Percentiles rank a stretch among this genome's conserved stretches.
phyloP scores from a whole-genome alignment of 1,284 basidiomycete species.

The Cryptococcus sp. region DNA sequence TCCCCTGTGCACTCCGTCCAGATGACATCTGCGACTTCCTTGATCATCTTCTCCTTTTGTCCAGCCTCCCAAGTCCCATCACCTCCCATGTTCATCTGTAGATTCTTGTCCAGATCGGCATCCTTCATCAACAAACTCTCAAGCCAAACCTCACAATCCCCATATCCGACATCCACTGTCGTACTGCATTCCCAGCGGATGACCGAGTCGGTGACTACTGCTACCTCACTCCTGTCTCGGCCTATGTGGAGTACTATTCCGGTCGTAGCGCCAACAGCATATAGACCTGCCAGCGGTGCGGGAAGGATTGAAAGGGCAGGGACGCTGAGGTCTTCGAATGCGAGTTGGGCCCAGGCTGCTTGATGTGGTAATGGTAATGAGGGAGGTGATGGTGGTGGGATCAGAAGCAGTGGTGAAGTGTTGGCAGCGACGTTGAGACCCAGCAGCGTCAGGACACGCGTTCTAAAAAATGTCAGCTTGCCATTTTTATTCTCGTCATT shows the following conservation, averaged over 20 bases:
- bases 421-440: slow-evolving; percentile 77
- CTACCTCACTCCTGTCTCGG: slow-evolving; percentile 65
- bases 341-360: slow-evolving; percentile 76
- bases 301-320: slow-evolving; percentile 80
- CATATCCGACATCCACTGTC: slow-evolving; percentile 61
- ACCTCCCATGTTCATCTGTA: slow-evolving; percentile 54
- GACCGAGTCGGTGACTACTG: slow-evolving; percentile 68
- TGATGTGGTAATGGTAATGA: slow-evolving; percentile 55
- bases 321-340: slow-evolving; percentile 94
- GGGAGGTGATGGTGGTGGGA: slow-evolving; percentile 57
- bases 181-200: slow-evolving; percentile 60
- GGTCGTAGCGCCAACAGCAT: slow-evolving; percentile 69
- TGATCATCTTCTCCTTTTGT: slow-evolving; percentile 29
- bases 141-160: slow-evolving; percentile 71
- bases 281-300: slow-evolving; percentile 77
- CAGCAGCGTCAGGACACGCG: slow-evolving; percentile 72
- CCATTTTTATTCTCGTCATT: too few relatives aligned
- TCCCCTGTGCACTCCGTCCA: slow-evolving; percentile 39
- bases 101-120: slow-evolving; percentile 57
- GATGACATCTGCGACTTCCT: slow-evolving; percentile 35
- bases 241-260: slow-evolving; percentile 85
- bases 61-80: slow-evolving; percentile 10
- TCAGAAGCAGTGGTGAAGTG: slow-evolving; percentile 47
- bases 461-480: slow-evolving; percentile 55
- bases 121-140: slow-evolving; percentile 65